Percentiles rank a stretch among this genome's conserved stretches.
Conservation (phyloP, 1,284 basidiomycete species). For the Heterobasidion parviporum region DNA sequence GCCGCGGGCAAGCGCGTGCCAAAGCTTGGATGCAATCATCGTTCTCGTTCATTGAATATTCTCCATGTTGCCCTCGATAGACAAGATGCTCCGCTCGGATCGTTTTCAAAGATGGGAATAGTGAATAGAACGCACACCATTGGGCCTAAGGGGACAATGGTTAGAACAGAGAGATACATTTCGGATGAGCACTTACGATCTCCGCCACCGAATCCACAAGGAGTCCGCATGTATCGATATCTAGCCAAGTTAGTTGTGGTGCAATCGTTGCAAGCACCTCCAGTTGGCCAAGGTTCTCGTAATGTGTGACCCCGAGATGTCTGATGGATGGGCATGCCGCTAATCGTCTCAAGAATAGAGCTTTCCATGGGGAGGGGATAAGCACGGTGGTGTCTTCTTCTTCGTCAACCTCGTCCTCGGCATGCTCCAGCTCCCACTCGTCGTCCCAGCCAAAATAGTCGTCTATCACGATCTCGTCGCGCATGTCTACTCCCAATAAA, state of each 20-base stretch:
- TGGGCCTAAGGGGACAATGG: not conserved
- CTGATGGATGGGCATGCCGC: not conserved
- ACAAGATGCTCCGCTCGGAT: not conserved
- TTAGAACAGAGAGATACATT: not conserved
- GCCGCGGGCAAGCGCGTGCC: not conserved
- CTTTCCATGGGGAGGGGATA: not conserved
- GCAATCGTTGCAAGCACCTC: not conserved
- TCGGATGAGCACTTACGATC: not conserved
- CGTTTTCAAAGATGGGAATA: not conserved
- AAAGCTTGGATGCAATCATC: not conserved
- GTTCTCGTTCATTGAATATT: not conserved
- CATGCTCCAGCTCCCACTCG: not conserved
- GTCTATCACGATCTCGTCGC: not conserved
- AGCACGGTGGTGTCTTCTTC: not conserved
- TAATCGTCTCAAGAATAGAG: not conserved
- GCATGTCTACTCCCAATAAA: not conserved
- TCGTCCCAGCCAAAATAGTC: not conserved
- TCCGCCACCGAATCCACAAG: not conserved
- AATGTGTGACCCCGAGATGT: not conserved
- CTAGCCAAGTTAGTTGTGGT: not conserved
- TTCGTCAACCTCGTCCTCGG: not conserved
- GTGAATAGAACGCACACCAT: not conserved
- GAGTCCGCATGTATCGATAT: not conserved
- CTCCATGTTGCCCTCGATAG: not conserved
- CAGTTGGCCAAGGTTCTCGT: not conserved